These are phyloP conservation scores for Petunia hybrid DNA, from an alignment of 305 asterid species.

Conservation along the genomic window DNA sequence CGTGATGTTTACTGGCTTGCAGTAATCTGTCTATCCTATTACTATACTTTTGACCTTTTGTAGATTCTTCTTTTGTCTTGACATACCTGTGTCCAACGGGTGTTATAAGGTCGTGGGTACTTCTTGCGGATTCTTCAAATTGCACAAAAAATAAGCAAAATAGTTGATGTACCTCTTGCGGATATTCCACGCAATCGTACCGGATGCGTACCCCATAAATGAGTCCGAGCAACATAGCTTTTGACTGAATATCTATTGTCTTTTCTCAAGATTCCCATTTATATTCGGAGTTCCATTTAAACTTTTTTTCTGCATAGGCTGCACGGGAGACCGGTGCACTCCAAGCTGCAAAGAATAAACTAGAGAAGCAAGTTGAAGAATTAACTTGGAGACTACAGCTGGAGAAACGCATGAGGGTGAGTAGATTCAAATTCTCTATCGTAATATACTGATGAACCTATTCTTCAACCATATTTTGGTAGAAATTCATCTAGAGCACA, in stretches of 20 bases:
- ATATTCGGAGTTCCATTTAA: background rate
- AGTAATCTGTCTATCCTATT: background rate
- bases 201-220: no score
- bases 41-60: background rate
- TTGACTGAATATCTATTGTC: background rate
- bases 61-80: no score
- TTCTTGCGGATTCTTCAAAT: no score
- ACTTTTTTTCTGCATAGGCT: constrained; percentile 61
- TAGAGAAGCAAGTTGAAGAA: constrained; percentile 99
- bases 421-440: constrained; percentile 35
- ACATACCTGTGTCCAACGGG: no score
- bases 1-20: constrained; percentile 4
- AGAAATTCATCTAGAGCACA: background rate
- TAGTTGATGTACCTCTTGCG: no score
- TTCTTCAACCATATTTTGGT: background rate
- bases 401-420: constrained; percentile 98
- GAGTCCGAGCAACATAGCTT: no score
- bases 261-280: background rate
- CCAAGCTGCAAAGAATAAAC: constrained; percentile 99
- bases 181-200: no score
- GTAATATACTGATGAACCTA: constrained; percentile 1
- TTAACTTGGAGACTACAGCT: constrained; percentile 97
- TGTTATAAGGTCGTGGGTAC: no score
- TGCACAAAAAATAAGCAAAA: no score
- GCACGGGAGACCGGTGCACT: constrained; percentile 99